Base-by-base conservation (phyloP, 108 stramenopile species). In the Cyclotella sp. region DNA sequence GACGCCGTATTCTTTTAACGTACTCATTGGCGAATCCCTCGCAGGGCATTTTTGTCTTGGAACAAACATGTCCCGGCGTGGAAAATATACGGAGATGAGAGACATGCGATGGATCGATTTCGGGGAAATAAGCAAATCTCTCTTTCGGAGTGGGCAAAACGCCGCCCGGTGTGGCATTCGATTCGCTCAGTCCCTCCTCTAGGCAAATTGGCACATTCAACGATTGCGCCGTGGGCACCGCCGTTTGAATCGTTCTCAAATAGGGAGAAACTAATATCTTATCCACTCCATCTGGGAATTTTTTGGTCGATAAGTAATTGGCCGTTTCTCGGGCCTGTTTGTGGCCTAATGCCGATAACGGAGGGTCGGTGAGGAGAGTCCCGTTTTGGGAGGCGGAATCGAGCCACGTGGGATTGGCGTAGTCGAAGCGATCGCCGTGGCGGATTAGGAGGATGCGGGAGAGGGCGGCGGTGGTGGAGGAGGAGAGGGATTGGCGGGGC, bases 341-440 rank as follows among this genome's bases (percentile, higher is more conserved):
- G 76, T 91, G 89, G 9, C 93, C 93, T 27, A 95, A 72, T 7
- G 78, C 49, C 29, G 83, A 85, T 7, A 95, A 60, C 1, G 93
- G 90, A 0, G 90, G 90, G 68, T 95, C 93, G 10, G 76, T 82
- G n/a, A 58, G 43, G 14, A 79, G 45, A 8, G 64, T 29, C 8
- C 63, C 73, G 51, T 54, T 42, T 24, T 70, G 68, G 39, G 55
- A 78, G 43, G 81, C 81, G 1, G 63, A 49, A 10, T 81, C 74
- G 72, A 79, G n/a, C 83, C 84, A 67, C 76, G 88, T 71, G 72
- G 86, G 72, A 43, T 82, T 75, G 69, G 84, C 77, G 62, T 92
- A 92, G 67, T 94, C 93, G 89, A 86, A 90, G 11, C 93, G 90
- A 83, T 92, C 93, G 24, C 93, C 93, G 66, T 95, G 93, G 12